Evolutionary conservation across 768 basidiomycete genomes (phyloP), one percentile per base, ranked within the genome.

Genomic region (Boletellus emodensis): DNA sequence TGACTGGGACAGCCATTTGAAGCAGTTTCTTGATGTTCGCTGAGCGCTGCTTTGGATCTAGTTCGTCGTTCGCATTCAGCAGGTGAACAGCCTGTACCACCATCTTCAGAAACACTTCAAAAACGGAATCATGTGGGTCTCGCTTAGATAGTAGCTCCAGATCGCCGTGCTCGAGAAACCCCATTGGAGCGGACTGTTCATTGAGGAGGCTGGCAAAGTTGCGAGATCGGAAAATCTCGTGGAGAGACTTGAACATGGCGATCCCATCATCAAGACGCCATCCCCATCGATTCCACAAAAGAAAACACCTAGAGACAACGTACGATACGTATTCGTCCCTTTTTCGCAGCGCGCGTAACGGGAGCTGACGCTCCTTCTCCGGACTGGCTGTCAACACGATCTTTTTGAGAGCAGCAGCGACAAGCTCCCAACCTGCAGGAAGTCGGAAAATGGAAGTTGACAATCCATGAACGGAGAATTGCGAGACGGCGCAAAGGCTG

Each of bases 71-170:
- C 1, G 73, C 74, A 40, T 58, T 57, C 36, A 57, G n/a, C 37
- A 47, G 45, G 35, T 57, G 30, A n/a, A 66, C 64, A 0, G 85
- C 84, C 40, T 81, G 80, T n/a, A 85, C 79, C 32, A 94, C 74
- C 48, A 96, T 75, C 64, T 93, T 91, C 40, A 95, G 73, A 61
- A 93, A 89, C 6, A 89, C 63, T n/a, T 80, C 76, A 61, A 87
- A 94, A 1, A 87, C 80, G 2, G 86, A 82, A 58, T 95, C 94
- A 15, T 66, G 65, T 15, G 69, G 65, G 24, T 82, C 75, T 44
- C 74, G 72, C 17, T 72, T 66, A 15, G 72, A 72, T 6, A 90
- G 74, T 11, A 83, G 67, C 3, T 69, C 66, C 61, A 82, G 71
- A 56, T 89, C 75, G 40, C 74, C 71, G 6, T 78, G 56, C 40